A percentile compares a stretch with the other conserved stretches of the same genome.
Conservation (phyloP, 1,284 basidiomycete species). For the Sanghuangporus sanghuang region DNA sequence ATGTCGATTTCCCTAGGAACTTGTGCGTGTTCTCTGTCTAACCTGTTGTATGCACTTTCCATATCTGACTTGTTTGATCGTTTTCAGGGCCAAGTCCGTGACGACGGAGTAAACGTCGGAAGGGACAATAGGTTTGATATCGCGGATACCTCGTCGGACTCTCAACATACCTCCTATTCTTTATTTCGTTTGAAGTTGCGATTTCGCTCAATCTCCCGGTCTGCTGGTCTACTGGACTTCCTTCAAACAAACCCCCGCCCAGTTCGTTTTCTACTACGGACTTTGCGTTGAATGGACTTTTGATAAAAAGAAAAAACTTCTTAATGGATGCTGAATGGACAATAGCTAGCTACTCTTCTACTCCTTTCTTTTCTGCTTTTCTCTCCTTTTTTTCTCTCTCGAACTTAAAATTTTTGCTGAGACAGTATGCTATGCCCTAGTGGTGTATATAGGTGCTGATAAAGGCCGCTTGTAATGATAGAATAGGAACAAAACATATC, state of each 20-base stretch:
- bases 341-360: too few relatives aligned
- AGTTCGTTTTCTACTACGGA: too few relatives aligned
- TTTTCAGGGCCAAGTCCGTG: constrained; percentile 73
- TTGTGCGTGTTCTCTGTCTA: constrained; percentile 48
- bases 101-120: constrained; percentile 65
- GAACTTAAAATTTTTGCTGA: too few relatives aligned
- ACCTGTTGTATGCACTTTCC: constrained; percentile 12
- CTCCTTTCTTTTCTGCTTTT: too few relatives aligned
- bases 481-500: too few relatives aligned
- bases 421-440: too few relatives aligned
- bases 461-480: too few relatives aligned
- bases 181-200: not conserved
- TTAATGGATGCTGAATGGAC: too few relatives aligned
- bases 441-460: too few relatives aligned
- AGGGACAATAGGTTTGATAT: not conserved
- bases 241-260: not conserved
- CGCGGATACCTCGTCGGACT: not conserved
- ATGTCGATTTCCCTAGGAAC: constrained; percentile 98
- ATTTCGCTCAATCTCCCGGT: not conserved
- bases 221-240: not conserved
- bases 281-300: too few relatives aligned
- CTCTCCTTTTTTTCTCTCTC: too few relatives aligned
- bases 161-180: not conserved
- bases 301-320: too few relatives aligned
- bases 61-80: constrained; percentile 8